Base-by-base conservation (phyloP, 805 yeast species). In the Kodamaea neixiangensis region DNA sequence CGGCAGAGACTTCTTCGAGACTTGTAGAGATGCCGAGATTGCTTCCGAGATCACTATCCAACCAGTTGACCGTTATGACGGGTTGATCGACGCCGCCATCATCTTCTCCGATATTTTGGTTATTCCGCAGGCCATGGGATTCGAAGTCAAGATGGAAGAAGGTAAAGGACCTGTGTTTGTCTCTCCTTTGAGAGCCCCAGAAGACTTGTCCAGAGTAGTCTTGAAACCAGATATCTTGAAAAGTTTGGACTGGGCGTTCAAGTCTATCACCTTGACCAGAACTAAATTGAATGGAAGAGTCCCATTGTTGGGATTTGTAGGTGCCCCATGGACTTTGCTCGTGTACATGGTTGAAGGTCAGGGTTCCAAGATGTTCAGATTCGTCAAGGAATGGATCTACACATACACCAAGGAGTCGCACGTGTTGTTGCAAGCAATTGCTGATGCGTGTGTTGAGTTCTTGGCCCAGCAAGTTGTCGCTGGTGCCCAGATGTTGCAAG, bases 321-420 rank as follows among this genome's bases (percentile, higher is more conserved):
- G 99, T 49, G 97, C 96, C 7, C 99, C 99, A 50, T 94, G 97
- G 97, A 94, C 99, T 10, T 73, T 94, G 53, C 77, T 94, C 74
- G 97, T 92, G 34, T 94, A 94, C 73, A 94, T 94, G 97, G 84
- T 91, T 53, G 99, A 94, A 71, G 99, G 99, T 47, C 97, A 96
- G 58, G 97, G 97, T 14, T 85, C 97, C 5, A 88, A 88, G 65
- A 77, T 93, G 77, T 94, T 89, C 75, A 80, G 97, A 65, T 91
- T 79, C 63, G 97, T 90, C 48, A 90, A 92, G 68, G 87, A 89
- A 66, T 92, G 98, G 97, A 78, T 94, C 53, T 94, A 86, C 75
- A 82, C 80, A 62, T 83, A 84, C 65, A 88, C 96, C 21, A 81
- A 83, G 51, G 85, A 81, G 46, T 73, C 94, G 2, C 89, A 89